Percentiles rank a stretch among this genome's conserved stretches.
These are phyloP conservation scores for Tranzscheliella williamsii DNA, from an alignment of 1,284 basidiomycete genomes.

Conservation along the genomic window DNA sequence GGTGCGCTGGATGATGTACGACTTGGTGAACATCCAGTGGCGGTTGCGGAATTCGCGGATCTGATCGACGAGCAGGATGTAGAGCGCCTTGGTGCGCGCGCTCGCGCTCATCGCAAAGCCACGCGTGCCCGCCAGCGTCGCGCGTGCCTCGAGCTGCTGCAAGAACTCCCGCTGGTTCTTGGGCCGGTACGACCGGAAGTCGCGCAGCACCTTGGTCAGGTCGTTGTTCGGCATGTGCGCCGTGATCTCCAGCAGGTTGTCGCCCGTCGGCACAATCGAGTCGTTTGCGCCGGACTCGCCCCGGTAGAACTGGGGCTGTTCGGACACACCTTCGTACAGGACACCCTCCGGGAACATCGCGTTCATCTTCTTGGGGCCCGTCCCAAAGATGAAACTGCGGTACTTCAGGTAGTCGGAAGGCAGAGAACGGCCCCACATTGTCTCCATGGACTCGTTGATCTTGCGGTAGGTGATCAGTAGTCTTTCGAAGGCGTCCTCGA, in stretches of 20 bases:
- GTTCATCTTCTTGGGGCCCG: constrained; percentile 51
- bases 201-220: constrained; percentile 52
- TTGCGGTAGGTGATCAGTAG: constrained; percentile 40
- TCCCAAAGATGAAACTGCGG: constrained; percentile 58
- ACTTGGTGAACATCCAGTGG: constrained; percentile 55
- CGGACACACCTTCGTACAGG: constrained; percentile 47
- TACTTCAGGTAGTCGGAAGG: constrained; percentile 54
- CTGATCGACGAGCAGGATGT: constrained; percentile 55
- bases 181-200: constrained; percentile 56
- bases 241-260: constrained; percentile 59
- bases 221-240: constrained; percentile 53
- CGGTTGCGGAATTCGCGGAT: constrained; percentile 54
- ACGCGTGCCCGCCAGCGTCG: constrained; percentile 29
- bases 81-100: constrained; percentile 41
- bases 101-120: constrained; percentile 33
- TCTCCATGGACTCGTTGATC: constrained; percentile 56
- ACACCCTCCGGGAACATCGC: constrained; percentile 58
- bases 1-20: constrained; percentile 54
- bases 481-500: constrained; percentile 40
- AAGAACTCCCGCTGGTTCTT: constrained; percentile 49
- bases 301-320: constrained; percentile 39
- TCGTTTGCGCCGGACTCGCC: constrained; percentile 56
- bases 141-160: constrained; percentile 43
- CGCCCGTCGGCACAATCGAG: constrained; percentile 45
- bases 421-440: constrained; percentile 51